phyloP scores from a whole-genome alignment of 139 green algal genomes.

The Chlamydomonas incerta region DNA sequence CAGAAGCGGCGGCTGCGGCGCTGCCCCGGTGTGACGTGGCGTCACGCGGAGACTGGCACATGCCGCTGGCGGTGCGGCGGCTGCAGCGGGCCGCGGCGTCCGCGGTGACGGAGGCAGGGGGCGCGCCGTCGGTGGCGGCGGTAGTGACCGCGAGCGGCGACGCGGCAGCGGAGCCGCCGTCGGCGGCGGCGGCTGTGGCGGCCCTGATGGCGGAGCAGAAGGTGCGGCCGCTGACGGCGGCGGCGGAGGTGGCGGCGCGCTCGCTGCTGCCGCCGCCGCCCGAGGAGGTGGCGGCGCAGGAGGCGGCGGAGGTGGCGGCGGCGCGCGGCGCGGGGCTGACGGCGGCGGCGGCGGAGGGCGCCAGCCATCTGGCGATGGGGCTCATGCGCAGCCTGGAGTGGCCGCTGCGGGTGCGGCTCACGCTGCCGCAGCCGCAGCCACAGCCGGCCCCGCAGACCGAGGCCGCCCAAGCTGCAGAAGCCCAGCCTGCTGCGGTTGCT shows the following conservation, averaged over 20 bases:
- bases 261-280: too few species aligned
- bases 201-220: not conserved
- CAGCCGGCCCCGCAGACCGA: too few species aligned
- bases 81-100: not conserved
- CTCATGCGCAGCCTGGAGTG: slow-evolving; percentile 6
- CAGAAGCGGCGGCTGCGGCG: too few species aligned
- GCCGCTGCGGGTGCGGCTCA: not conserved
- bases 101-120: too few species aligned
- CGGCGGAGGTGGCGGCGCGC: not conserved
- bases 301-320: not conserved
- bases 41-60: not conserved
- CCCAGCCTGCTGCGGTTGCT: too few species aligned
- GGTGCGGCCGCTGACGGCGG: not conserved
- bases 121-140: too few species aligned
- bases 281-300: not conserved
- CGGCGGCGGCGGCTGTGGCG: not conserved
- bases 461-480: too few species aligned
- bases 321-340: not conserved
- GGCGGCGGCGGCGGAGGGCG: slow-evolving; percentile 1
- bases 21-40: not conserved
- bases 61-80: slow-evolving; percentile 11
- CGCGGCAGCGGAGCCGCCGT: not conserved
- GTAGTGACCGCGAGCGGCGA: not conserved
- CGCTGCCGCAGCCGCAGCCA: not conserved
- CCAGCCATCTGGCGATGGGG: not conserved